Evolutionary conservation across 768 basidiomycete species (phyloP).

Genomic region (Rhodotorula toruloides): DNA sequence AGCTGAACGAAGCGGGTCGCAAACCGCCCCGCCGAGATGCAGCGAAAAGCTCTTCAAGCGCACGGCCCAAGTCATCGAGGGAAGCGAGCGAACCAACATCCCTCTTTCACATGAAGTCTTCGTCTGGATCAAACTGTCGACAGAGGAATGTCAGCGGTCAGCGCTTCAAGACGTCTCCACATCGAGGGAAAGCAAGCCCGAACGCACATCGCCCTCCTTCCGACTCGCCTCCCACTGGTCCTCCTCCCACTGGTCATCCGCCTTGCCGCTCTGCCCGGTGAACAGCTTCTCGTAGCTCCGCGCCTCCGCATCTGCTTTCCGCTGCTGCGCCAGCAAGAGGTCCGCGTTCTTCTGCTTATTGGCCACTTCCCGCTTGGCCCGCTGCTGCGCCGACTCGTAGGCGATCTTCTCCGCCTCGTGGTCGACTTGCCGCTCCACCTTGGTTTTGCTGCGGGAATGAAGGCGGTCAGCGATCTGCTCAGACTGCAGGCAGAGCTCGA

Average conservation of each 20-base stretch:
- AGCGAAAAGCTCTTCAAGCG: too few species aligned
- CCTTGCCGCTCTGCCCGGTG: too few species aligned
- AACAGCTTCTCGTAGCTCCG: constrained; percentile 64
- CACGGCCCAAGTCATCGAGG: too few species aligned
- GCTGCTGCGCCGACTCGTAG: constrained; percentile 52
- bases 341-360: constrained; percentile 80
- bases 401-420: constrained; percentile 84
- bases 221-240: constrained; percentile 28
- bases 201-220: constrained; percentile 20
- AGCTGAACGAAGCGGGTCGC: too few species aligned
- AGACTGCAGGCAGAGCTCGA: not conserved
- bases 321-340: constrained; percentile 61
- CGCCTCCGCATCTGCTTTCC: constrained; percentile 81
- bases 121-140: constrained; percentile 24
- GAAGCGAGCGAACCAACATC: too few species aligned
- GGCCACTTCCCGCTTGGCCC: constrained; percentile 60
- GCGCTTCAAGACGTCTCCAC: not conserved
- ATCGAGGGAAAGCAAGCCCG: not conserved
- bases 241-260: constrained; percentile 24
- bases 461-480: too few species aligned
- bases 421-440: constrained; percentile 59
- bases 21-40: too few species aligned
- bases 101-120: constrained; percentile 30
- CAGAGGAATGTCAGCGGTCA: too few species aligned
- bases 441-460: constrained; percentile 58